These are phyloP conservation scores for Beta corolliflora DNA, from an alignment of 179 eudicot species.

Conservation along the genomic window DNA sequence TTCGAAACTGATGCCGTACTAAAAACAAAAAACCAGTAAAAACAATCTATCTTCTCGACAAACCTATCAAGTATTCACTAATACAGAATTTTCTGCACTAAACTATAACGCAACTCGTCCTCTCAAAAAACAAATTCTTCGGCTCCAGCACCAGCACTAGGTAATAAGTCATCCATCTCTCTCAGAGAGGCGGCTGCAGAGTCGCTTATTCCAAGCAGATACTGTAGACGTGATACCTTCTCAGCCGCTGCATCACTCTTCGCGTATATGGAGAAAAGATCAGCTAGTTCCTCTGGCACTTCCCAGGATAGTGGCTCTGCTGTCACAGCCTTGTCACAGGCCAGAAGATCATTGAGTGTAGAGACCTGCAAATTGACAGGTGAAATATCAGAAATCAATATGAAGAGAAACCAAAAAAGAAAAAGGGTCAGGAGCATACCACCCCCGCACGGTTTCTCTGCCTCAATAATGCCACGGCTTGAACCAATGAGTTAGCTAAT, in stretches of 20 bases:
- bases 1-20: conserved; percentile 6
- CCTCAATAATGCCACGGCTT: conserved; percentile 80
- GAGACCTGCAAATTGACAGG: conserved; percentile 50
- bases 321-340: conserved; percentile 94
- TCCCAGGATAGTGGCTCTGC: conserved; percentile 87
- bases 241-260: conserved; percentile 65
- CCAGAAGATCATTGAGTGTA: conserved; percentile 76
- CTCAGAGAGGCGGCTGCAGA: conserved; percentile 60
- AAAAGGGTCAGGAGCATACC: conserved; percentile 48
- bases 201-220: conserved; percentile 72
- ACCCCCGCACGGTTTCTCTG: conserved; percentile 77
- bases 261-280: conserved; percentile 63
- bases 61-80: conserved; percentile 13
- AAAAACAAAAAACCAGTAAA: not conserved
- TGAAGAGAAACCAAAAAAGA: not conserved
- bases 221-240: conserved; percentile 66
- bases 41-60: conserved; percentile 14
- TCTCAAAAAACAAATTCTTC: conserved; percentile 75
- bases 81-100: conserved; percentile 8
- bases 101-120: not conserved
- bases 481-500: conserved; percentile 67
- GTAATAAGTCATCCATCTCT: conserved; percentile 45
- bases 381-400: conserved; percentile 1
- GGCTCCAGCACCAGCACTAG: conserved; percentile 40
- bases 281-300: conserved; percentile 70